phyloP scores from a whole-genome alignment of 2,329 filamentous ascomycete genomes.

The Raffaelea ambrosiae region DNA sequence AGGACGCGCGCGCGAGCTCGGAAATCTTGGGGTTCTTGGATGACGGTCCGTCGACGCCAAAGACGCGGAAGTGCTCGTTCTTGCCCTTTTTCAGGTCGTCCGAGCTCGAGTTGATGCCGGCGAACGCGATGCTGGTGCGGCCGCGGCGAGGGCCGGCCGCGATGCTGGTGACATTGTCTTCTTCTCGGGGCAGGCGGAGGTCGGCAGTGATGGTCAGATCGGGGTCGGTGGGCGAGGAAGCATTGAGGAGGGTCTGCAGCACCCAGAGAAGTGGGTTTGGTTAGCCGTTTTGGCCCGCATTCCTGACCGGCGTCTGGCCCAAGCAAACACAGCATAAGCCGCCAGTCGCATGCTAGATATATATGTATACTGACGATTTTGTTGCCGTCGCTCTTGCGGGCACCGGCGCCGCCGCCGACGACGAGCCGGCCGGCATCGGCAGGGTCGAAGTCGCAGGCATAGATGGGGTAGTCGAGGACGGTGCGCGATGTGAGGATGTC shows the following conservation, averaged over 20 bases:
- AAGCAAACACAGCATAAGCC: too few relatives aligned
- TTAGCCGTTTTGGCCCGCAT: not conserved
- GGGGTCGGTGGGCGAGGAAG: constrained; percentile 49
- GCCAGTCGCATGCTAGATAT: too few relatives aligned
- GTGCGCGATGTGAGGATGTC: constrained; percentile 46
- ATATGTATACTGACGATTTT: constrained; percentile 57
- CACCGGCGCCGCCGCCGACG: constrained; percentile 81
- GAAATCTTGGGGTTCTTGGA: constrained; percentile 26
- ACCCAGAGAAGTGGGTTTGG: not conserved
- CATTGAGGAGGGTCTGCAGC: constrained; percentile 61
- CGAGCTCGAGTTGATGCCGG: constrained; percentile 77
- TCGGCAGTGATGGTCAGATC: constrained; percentile 60
- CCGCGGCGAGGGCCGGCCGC: constrained; percentile 56
- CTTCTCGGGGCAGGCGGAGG: constrained; percentile 69
- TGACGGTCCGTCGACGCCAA: constrained; percentile 45
- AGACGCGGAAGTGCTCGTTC: constrained; percentile 77
- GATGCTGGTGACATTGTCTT: constrained; percentile 83
- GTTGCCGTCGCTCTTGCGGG: constrained; percentile 74
- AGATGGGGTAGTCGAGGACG: constrained; percentile 74
- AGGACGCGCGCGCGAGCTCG: constrained; percentile 41
- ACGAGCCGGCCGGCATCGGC: constrained; percentile 67
- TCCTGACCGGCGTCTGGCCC: too few relatives aligned
- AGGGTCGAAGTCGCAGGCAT: constrained; percentile 81
- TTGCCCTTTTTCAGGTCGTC: constrained; percentile 63
- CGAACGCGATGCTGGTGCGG: constrained; percentile 51